Percentiles rank a stretch among this genome's conserved stretches.
Conservation (phyloP, 208 protist species). For the Leptomonas pyrrhocoris region DNA sequence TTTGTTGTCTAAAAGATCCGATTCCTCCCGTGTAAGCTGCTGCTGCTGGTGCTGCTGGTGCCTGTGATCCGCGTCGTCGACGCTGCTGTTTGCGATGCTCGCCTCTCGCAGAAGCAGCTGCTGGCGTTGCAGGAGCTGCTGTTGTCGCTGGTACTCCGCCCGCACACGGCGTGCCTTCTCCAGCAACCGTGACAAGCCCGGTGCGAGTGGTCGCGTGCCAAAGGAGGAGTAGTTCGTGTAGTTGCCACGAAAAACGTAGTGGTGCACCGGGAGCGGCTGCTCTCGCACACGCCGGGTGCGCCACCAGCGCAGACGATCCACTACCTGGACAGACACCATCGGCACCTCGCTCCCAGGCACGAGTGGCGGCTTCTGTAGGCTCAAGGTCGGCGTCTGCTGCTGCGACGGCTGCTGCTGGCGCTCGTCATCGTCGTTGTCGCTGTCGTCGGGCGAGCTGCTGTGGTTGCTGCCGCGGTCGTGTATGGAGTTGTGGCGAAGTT, state of each 20-base stretch:
- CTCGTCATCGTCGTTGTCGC: neutral
- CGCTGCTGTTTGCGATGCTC: neutral
- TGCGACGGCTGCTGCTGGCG: constrained; percentile 1
- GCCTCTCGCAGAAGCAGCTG: constrained; percentile 1
- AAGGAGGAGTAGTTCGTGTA: constrained; percentile 61
- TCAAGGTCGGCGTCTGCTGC: constrained; percentile 7
- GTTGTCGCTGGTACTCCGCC: constrained; percentile 11
- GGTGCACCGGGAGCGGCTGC: constrained; percentile 45
- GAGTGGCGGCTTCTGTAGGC: constrained; percentile 4
- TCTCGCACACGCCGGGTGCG: constrained; percentile 47
- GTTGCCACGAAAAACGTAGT: constrained; percentile 41
- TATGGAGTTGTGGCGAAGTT: constrained; percentile 22
- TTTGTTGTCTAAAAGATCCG: constrained; percentile 27
- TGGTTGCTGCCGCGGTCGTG: constrained; percentile 15
- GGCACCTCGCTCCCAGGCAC: neutral
- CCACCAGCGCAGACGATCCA: constrained; percentile 84
- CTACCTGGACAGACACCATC: constrained; percentile 41
- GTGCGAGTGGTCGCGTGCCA: constrained; percentile 44
- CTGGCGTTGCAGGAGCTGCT: constrained; percentile 20
- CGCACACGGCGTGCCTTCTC: constrained; percentile 23
- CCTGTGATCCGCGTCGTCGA: constrained; percentile 2
- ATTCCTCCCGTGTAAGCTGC: constrained; percentile 1
- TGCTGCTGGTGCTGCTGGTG: constrained; percentile 10
- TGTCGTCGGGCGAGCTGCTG: neutral
- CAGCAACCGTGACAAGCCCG: constrained; percentile 22